phyloP scores from a whole-genome alignment of 306 rosid species.

The Astragalus membranaceus region DNA sequence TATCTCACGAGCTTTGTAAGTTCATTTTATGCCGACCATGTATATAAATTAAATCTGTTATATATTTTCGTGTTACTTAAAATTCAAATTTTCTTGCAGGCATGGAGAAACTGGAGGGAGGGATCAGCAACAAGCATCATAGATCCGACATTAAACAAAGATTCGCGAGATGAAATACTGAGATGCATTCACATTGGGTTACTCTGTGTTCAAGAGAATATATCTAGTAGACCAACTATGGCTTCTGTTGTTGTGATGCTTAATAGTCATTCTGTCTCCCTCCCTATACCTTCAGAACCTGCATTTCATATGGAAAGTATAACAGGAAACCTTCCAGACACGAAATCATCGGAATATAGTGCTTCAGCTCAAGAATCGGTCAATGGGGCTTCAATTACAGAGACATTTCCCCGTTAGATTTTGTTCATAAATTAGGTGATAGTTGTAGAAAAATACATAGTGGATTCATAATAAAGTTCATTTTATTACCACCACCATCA shows the following conservation, averaged over 20 bases:
- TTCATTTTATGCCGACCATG: too few relatives aligned
- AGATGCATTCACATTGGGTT: conserved; percentile 10
- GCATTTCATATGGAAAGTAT: not conserved
- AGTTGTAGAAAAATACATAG: not conserved
- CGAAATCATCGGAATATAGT: not conserved
- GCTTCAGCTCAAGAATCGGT: not conserved
- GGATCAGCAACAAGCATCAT: not conserved
- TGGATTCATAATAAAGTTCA: too few relatives aligned
- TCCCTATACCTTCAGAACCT: not conserved
- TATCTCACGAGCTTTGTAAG: conserved; percentile 34
- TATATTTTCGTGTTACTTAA: too few relatives aligned
- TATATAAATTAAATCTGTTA: too few relatives aligned
- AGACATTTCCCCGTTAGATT: not conserved
- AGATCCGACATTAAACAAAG: not conserved
- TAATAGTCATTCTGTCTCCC: not conserved
- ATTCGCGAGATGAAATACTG: not conserved
- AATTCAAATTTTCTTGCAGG: too few relatives aligned
- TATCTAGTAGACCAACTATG: conserved; percentile 3
- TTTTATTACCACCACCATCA: too few relatives aligned
- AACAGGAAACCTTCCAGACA: not conserved
- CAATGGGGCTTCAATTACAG: not conserved
- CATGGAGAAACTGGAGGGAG: not conserved
- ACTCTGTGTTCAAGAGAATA: conserved; percentile 8
- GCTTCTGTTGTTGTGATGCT: conserved; percentile 6
- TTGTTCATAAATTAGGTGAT: not conserved